Base-by-base conservation (phyloP, 2,329 filamentous ascomycete genomes). In the Aspergillus glaucus region DNA sequence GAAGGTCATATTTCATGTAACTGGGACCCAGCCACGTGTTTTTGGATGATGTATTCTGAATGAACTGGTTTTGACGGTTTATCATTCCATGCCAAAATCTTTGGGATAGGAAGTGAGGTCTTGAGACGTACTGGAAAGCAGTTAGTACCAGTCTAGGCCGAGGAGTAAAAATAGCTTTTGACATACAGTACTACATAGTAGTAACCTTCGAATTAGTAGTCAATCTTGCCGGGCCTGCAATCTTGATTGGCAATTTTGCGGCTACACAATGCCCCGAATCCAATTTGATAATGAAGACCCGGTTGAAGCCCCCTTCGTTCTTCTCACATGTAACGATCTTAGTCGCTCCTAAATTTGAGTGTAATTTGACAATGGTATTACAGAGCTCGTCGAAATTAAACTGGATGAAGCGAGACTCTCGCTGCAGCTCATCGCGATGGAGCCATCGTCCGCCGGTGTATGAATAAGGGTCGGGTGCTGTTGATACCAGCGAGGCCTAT, bases 161-260 rank as follows among this genome's bases (percentile, higher is more conserved):
- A 5, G n/a, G 1, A 6, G 22, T 26, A 19, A n/a, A 46, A 43
- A 10, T 15, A 21, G 5, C n/a, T 17, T 49, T 8, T 45, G 43
- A 3, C 66, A 53, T 63, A 75, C 70, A 48, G 53, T 70, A 75
- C 51, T 59, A 58, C 41, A 76, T 73, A 0, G 72, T 76, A 44
- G 74, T 73, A 52, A 77, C 73, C 60, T 76, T 70, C n/a, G 72
- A 75, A 49, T 65, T 66, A 2, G 68, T 75, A 1, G 62, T 64
- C 30, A 73, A 60, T 36, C 60, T 61, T 46, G 56, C 44, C 3
- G 68, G 67, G 8, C 71, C 71, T 59, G 71, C 66, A 49, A 71
- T 52, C 21, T 50, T 44, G 50, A 68, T 72, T 4, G 71, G 72
- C 21, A 76, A 34, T 55, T 68, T 70, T 15, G 70, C 73, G 19